Evolutionary conservation across 805 yeast genomes (phyloP).

Genomic region (Yarrowia yakushimensis): DNA sequence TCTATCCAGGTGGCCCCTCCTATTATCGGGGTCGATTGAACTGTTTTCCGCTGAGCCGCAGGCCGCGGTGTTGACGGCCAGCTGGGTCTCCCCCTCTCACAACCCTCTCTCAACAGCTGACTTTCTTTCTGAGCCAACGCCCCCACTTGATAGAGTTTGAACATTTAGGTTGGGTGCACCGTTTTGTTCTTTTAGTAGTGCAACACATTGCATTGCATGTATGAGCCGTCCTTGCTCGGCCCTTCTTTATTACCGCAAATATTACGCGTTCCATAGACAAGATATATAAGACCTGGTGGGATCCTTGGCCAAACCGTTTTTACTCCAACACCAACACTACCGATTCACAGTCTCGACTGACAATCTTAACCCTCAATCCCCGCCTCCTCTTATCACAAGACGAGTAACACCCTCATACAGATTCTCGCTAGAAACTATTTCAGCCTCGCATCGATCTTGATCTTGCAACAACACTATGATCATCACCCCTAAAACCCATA

Average conservation of each 20-base stretch:
- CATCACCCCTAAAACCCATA: constrained; percentile 22
- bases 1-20: neutral
- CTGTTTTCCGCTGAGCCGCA: constrained; percentile 2
- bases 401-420: neutral
- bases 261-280: constrained; percentile 6
- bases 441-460: constrained; percentile 17
- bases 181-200: neutral
- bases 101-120: constrained; percentile 11
- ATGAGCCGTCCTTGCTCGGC: constrained; percentile 23
- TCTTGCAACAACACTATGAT: neutral
- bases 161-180: neutral
- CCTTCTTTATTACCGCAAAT: constrained; percentile 21
- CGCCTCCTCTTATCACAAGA: neutral
- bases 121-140: constrained; percentile 1
- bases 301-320: neutral
- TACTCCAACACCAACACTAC: neutral
- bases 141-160: constrained; percentile 16
- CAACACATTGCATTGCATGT: constrained; percentile 16
- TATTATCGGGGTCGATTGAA: neutral
- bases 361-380: neutral
- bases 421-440: neutral
- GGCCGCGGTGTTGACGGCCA: neutral
- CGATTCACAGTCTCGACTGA: neutral
- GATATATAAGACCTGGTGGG: neutral
- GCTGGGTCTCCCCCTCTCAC: neutral